Base-by-base conservation (phyloP, 129 eudicot species). In the Saposhnikovia divaricata region DNA sequence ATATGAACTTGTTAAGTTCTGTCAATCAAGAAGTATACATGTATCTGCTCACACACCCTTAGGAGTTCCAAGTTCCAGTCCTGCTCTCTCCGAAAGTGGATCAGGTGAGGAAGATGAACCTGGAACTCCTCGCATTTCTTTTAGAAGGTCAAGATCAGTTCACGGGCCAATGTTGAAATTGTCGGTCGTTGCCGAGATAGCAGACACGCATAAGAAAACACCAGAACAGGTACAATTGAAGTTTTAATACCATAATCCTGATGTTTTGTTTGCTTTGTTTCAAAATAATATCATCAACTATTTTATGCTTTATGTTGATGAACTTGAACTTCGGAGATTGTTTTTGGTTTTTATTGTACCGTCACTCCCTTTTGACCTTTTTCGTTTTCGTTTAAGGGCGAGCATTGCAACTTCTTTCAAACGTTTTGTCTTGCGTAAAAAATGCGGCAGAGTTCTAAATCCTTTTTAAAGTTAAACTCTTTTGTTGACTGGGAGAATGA, bases 81-180 rank as follows among this genome's bases (percentile, higher is more conserved):
- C 91, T 83, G 81, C 85, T 73, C 84, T 83, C 47, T 88, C 89
- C 77, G 89, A 88, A 85, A 88, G 87, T 81, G 91, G 91, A 46
- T 88, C 91, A 73, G 87, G 91, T 79, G 91, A 85, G 68, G 91
- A 88, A 85, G 91, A 88, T 83, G 91, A 88, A 77, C 89, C 91
- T 34, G 91, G 91, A 81, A 88, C 89, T 25, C 91, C 91, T 79
- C 91, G 89, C n/a, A 88, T 88, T 47, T 83, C 86, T 21, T 88
- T 88, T 75, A 81, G 91, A 83, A 80, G 91, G 50, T 88, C 91
- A 28, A 88, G 89, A 73, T 88, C 91, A 23, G 91, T 88, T 10
- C 91, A 88, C 13, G 91, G 89, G 12, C 91, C 91, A 3, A 88
- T 88, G 91, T 78, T 88, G 75, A 88, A 88, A 68, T 79, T 88